phyloP scores from a whole-genome alignment of 768 basidiomycete genomes.

The Mycena filopes region DNA sequence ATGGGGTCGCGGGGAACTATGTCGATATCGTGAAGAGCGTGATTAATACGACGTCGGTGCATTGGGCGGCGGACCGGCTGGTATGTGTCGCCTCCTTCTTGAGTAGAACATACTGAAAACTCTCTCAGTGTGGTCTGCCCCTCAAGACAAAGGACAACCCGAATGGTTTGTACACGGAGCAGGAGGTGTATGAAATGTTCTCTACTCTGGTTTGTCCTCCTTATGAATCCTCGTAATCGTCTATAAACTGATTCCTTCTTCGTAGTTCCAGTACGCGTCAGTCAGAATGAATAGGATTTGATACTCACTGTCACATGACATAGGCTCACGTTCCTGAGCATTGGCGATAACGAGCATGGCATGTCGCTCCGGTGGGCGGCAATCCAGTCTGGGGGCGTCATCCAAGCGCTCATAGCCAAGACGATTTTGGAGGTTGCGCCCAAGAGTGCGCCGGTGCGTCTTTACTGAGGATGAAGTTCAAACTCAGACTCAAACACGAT shows the following conservation, averaged over 20 bases:
- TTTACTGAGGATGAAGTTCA: too few relatives aligned
- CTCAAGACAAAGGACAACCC: slow-evolving; percentile 53
- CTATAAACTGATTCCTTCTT: not conserved
- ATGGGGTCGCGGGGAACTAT: slow-evolving; percentile 42
- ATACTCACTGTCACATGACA: not conserved
- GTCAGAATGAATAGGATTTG: too few relatives aligned
- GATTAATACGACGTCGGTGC: slow-evolving; percentile 50
- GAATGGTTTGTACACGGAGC: slow-evolving; percentile 50
- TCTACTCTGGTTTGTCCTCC: slow-evolving; percentile 31
- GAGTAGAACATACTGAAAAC: not conserved
- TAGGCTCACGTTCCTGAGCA: slow-evolving; percentile 35
- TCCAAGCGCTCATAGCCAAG: slow-evolving; percentile 34
- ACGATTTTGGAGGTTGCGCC: slow-evolving; percentile 38
- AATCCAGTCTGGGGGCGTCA: slow-evolving; percentile 31
- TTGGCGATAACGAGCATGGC: slow-evolving; percentile 35
- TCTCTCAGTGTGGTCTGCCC: slow-evolving; percentile 48
- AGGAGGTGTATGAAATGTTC: slow-evolving; percentile 55
- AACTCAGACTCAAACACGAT: not conserved
- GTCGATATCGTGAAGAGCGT: slow-evolving; percentile 58
- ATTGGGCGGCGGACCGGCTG: slow-evolving; percentile 54
- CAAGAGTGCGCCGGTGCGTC: slow-evolving; percentile 38
- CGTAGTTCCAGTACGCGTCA: slow-evolving; percentile 25
- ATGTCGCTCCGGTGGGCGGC: slow-evolving; percentile 29
- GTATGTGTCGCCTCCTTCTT: slow-evolving; percentile 36
- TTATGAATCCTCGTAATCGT: not conserved